Conservation (phyloP, 192 early-diverging fungal species). For the Physocladia obscura region DNA sequence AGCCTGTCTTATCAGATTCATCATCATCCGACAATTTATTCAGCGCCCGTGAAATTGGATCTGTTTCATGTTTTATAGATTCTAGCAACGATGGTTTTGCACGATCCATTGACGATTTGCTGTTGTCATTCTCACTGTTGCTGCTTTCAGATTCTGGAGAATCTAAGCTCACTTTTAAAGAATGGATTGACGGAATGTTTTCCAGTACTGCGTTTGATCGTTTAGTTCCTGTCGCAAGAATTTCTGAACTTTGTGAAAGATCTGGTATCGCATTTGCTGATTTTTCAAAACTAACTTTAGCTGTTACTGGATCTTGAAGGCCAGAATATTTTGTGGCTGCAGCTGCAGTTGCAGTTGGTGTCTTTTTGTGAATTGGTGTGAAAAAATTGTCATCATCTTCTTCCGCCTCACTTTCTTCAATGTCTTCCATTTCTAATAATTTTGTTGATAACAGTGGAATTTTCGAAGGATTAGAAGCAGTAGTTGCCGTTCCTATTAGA, state of each 20-base stretch:
- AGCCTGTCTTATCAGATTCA: not conserved
- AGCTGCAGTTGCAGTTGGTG: too few relatives aligned
- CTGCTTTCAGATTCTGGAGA: too few relatives aligned
- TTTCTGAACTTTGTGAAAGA: too few relatives aligned
- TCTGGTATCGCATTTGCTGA: too few relatives aligned
- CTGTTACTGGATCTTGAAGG: not conserved
- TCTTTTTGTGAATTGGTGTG: slow-evolving; percentile 2
- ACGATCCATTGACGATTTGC: too few relatives aligned
- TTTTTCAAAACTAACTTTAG: not conserved
- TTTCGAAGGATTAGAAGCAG: not conserved
- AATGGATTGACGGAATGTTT: too few relatives aligned
- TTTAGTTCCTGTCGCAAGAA: too few relatives aligned
- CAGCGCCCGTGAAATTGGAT: slow-evolving; percentile 11
- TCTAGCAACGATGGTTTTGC: too few relatives aligned
- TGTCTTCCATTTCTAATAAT: not conserved
- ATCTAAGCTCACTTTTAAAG: too few relatives aligned
- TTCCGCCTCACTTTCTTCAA: slow-evolving; percentile 8
- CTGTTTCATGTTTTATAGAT: not conserved
- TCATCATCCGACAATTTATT: slow-evolving; percentile 1
- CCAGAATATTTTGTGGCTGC: not conserved
- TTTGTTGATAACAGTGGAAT: not conserved
- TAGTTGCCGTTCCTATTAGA: not conserved
- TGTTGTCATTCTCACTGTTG: too few relatives aligned
- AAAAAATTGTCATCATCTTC: slow-evolving; percentile 21
- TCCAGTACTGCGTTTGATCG: too few relatives aligned